Evolutionary conservation across 306 rosid species (phyloP).

Genomic region (Cucurbita moschata): DNA sequence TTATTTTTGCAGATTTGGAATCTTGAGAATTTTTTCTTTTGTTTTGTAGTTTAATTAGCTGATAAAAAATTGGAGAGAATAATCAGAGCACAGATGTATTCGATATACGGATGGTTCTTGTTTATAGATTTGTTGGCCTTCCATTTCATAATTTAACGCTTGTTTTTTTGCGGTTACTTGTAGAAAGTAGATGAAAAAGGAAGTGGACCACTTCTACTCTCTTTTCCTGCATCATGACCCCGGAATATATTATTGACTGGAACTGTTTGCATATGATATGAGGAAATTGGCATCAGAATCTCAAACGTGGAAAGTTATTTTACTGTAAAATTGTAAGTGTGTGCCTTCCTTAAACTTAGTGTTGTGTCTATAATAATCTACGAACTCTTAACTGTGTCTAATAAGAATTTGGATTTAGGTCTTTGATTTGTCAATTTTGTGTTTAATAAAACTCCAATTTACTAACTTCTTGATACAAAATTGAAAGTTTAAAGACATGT

Average conservation of each 20-base stretch:
- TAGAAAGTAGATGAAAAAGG: background rate
- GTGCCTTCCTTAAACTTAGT: background rate
- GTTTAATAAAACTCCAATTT: background rate
- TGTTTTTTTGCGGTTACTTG: background rate
- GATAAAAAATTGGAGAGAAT: background rate
- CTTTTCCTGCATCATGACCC: background rate
- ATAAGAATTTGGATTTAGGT: background rate
- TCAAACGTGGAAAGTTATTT: background rate
- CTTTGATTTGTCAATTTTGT: background rate
- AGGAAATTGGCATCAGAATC: background rate
- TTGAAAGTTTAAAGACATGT: too few relatives aligned
- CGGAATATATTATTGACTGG: background rate
- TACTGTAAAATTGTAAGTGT: background rate
- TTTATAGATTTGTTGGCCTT: background rate
- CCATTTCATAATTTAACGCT: too few relatives aligned
- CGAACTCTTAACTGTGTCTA: background rate
- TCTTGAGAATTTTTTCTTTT: background rate
- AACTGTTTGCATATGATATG: background rate
- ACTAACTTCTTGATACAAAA: background rate
- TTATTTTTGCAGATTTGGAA: background rate
- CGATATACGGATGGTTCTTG: background rate
- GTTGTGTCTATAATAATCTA: background rate
- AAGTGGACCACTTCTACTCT: background rate
- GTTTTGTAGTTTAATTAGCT: background rate
- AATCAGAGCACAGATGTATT: background rate